Conservation (phyloP, 192 early-diverging fungal genomes). For the Backusella psychrophila region DNA sequence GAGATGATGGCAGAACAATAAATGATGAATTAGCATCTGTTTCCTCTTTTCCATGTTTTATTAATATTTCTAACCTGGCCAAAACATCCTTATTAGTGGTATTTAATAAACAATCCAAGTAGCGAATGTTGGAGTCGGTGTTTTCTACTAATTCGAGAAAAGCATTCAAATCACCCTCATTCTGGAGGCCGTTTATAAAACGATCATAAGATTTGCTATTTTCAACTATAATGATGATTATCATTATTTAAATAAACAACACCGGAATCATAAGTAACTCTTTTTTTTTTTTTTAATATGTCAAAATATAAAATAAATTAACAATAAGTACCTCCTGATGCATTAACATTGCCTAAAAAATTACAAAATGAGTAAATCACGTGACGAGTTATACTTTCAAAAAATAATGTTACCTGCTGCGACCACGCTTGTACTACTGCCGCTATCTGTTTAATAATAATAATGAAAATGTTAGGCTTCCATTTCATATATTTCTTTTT, state of each 20-base stretch:
- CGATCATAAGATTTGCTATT: background rate
- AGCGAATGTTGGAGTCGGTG: background rate
- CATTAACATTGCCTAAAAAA: conserved; percentile 3
- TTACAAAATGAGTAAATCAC: background rate
- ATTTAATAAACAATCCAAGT: background rate
- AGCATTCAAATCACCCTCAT: background rate
- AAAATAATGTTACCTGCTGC: background rate
- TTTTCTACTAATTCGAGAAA: background rate
- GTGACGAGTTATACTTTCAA: background rate
- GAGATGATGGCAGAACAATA: background rate
- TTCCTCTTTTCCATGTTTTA: background rate
- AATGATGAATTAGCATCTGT: background rate
- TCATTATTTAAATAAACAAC: background rate
- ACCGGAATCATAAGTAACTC: background rate
- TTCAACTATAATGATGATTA: background rate
- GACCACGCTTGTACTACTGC: background rate
- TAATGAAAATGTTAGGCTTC: background rate
- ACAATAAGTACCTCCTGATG: background rate
- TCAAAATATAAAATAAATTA: background rate
- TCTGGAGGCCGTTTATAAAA: background rate
- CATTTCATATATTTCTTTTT: background rate
- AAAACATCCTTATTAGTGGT: background rate
- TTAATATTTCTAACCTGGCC: background rate
- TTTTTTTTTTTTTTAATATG: background rate
- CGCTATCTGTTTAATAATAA: background rate